These are phyloP conservation scores for Dactylonectria estremocensis DNA, from an alignment of 2,329 filamentous ascomycete genomes.

Conservation along the genomic window DNA sequence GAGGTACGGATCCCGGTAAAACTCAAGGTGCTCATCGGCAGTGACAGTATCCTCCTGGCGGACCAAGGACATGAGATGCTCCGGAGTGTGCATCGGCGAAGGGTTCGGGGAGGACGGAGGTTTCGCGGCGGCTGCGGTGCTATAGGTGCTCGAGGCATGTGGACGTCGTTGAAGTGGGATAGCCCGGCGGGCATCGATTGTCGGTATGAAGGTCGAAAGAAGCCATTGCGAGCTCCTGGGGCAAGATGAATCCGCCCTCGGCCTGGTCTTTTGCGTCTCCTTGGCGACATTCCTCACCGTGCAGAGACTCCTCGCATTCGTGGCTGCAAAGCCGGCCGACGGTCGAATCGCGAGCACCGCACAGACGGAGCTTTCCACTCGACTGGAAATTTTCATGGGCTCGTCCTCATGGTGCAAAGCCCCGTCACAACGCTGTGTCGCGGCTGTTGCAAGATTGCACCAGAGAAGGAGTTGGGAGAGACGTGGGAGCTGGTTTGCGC, in stretches of 20 bases:
- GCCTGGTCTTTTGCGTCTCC: constrained; percentile 31
- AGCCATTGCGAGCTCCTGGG: constrained; percentile 57
- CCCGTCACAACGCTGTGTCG: constrained; percentile 34
- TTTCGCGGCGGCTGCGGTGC: constrained; percentile 42
- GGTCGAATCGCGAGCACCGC: constrained; percentile 66
- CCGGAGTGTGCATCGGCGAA: constrained; percentile 45
- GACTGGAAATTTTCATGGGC: constrained; percentile 73
- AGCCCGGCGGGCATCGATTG: constrained; percentile 39
- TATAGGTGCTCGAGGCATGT: constrained; percentile 44
- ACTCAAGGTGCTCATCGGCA: constrained; percentile 68
- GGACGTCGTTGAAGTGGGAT: constrained; percentile 36
- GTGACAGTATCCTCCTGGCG: constrained; percentile 63
- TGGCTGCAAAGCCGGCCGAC: constrained; percentile 49
- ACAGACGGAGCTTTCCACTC: constrained; percentile 73
- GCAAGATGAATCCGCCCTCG: constrained; percentile 46
- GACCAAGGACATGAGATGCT: constrained; percentile 69
- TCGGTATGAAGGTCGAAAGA: constrained; percentile 57
- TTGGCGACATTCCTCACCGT: constrained; percentile 37
- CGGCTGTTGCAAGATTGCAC: constrained; percentile 13
- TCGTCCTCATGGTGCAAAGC: constrained; percentile 64
- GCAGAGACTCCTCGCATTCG: constrained; percentile 47
- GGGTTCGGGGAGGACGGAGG: constrained; percentile 28
- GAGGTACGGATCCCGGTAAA: constrained; percentile 68
- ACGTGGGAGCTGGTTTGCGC: constrained; percentile 34
- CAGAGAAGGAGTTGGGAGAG: constrained; percentile 3